These are phyloP conservation scores for Trametes polyzona DNA, from an alignment of 1,284 basidiomycete species.

Conservation along the genomic window DNA sequence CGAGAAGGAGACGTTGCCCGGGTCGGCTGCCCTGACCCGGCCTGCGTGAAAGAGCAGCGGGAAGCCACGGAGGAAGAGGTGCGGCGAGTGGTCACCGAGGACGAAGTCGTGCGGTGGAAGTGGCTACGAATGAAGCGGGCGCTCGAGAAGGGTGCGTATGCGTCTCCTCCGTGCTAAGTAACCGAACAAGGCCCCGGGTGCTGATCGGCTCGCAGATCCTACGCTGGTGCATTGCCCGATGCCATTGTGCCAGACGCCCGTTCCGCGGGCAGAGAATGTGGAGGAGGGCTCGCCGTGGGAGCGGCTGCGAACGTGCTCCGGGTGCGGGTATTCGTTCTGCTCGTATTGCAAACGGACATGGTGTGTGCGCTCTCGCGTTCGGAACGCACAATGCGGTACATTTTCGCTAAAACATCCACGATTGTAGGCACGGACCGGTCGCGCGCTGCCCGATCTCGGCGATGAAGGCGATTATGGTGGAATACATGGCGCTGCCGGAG, in stretches of 20 bases:
- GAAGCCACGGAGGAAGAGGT: constrained; percentile 75
- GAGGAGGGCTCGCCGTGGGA: constrained; percentile 67
- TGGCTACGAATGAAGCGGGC: constrained; percentile 72
- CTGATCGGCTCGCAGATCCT: constrained; percentile 55
- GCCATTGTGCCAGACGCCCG: constrained; percentile 69
- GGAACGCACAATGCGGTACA: constrained; percentile 3
- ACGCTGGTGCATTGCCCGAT: constrained; percentile 77
- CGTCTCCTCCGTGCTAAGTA: not conserved
- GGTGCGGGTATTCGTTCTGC: constrained; percentile 74
- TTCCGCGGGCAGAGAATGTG: constrained; percentile 51
- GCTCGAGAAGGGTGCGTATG: constrained; percentile 61
- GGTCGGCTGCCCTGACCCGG: constrained; percentile 74
- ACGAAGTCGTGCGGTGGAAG: constrained; percentile 67
- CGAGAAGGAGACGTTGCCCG: constrained; percentile 69
- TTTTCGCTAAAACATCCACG: constrained; percentile 10
- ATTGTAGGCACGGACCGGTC: constrained; percentile 72
- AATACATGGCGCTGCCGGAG: constrained; percentile 62
- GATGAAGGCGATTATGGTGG: constrained; percentile 60
- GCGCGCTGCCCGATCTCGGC: constrained; percentile 65
- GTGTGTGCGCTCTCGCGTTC: constrained; percentile 39
- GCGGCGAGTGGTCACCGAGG: constrained; percentile 63
- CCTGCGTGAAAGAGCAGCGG: constrained; percentile 70
- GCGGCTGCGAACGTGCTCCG: constrained; percentile 65
- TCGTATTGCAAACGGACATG: constrained; percentile 76
- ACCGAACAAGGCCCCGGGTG: too few relatives aligned